Base-by-base conservation (phyloP, 2,329 filamentous ascomycete species). In the Dryadomyces quercivorus region DNA sequence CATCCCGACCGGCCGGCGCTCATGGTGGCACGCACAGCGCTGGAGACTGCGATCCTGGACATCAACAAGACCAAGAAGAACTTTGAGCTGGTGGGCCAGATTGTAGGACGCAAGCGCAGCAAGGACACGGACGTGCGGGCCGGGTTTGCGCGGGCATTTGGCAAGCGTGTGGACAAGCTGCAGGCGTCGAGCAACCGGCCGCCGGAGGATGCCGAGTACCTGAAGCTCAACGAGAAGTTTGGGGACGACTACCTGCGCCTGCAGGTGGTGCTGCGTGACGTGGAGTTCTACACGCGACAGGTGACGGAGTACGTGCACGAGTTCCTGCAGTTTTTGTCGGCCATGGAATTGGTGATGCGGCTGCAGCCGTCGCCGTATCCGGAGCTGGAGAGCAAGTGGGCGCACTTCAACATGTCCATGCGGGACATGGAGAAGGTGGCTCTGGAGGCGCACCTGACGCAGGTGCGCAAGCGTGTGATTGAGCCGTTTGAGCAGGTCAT, bases 1-100 rank as follows among this genome's bases (percentile, higher is more conserved):
- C 93, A 98, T 64, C 91, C 92, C 0, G 93, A 98, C 67, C 80
- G 85, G 57, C 72, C 76, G 26, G 73, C 79, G 9, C 77, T 98
- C 38, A 58, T 74, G 51, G 64, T 67, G 5, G 77, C 80, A 38
- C 76, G 76, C 58, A 70, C 70, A 1, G 67, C 70, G 4, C 65
- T 85, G 13, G 81, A 86, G 59, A 78, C 76, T 42, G 85, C 91
- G 10, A 81, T 88, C 21, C 80, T 86, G 53, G 86, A 92, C 58
- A 97, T 97, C 67, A 95, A 98, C 70, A 90, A 94, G 66, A 84
- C 90, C 54, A 97, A 96, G 72, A 94, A 92, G 71, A 91, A 94
- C 53, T 90, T 92, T 56, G 89, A 96, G 67, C 80, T 95, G 49
- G 88, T 97, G 22, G 90, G 89, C 4, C 86, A 94, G 68, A 91